Conservation (phyloP, 345 rosid species). For the Eucalyptus victrix region DNA sequence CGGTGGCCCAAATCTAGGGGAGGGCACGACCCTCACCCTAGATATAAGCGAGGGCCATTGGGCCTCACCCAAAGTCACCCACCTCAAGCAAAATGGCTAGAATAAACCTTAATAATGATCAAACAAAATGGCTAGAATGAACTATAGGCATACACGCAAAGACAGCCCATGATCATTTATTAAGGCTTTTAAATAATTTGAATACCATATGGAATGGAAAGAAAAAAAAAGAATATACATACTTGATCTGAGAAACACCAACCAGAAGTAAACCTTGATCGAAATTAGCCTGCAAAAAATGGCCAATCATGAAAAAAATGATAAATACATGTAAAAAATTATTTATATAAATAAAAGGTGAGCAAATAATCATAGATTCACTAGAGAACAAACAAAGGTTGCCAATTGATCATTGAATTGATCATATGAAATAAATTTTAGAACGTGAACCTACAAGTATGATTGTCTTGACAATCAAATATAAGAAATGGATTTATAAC, state of each 20-base stretch:
- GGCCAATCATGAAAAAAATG: not conserved
- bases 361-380: not conserved
- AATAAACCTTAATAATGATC: not conserved
- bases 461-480: not conserved
- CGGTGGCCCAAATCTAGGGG: too few species aligned
- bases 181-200: not conserved
- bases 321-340: not conserved
- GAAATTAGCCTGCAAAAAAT: not conserved
- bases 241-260: too few species aligned
- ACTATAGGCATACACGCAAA: not conserved
- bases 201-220: not conserved
- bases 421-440: not conserved
- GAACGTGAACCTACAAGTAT: not conserved
- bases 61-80: too few species aligned
- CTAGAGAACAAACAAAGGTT: not conserved
- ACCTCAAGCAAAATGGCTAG: too few species aligned
- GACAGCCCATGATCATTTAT: not conserved
- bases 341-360: not conserved
- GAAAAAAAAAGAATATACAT: too few species aligned
- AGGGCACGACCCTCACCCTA: too few species aligned
- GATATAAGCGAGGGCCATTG: too few species aligned
- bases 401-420: not conserved
- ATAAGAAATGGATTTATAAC: not conserved
- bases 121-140: too few species aligned
- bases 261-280: not conserved